A percentile compares a stretch with the other conserved stretches of the same genome.
Conservation (phyloP, 805 yeast genomes). For the Metschnikowia proteae region DNA sequence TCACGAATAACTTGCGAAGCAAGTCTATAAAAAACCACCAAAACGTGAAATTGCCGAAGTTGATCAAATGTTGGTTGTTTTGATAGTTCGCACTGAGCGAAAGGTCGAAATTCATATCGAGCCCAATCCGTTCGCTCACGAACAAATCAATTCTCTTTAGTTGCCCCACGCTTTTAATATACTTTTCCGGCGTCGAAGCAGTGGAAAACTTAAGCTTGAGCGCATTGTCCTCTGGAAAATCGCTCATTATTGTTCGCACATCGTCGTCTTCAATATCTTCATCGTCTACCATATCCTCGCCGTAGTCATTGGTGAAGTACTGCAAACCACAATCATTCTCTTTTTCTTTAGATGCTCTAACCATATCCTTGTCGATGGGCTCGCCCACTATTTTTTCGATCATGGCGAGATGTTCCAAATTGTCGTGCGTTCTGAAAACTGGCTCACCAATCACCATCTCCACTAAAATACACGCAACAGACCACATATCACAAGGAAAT, state of each 20-base stretch:
- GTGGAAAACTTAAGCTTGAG: constrained; percentile 38
- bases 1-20: constrained; percentile 35
- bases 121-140: constrained; percentile 39
- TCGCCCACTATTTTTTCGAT: constrained; percentile 76
- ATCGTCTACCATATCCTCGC: constrained; percentile 13
- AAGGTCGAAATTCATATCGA: constrained; percentile 37
- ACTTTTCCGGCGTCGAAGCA: constrained; percentile 36
- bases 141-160: constrained; percentile 42
- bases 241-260: background rate
- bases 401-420: constrained; percentile 90
- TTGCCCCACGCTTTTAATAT: constrained; percentile 36
- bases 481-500: constrained; percentile 95
- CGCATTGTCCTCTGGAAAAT: constrained; percentile 21
- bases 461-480: constrained; percentile 87
- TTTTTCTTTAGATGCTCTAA: constrained; percentile 29
- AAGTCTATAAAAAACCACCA: constrained; percentile 72
- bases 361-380: constrained; percentile 44
- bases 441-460: constrained; percentile 95
- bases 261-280: constrained; percentile 30
- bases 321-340: constrained; percentile 41
- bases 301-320: constrained; percentile 28
- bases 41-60: constrained; percentile 62
- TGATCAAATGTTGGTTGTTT: constrained; percentile 40
- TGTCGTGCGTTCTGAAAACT: constrained; percentile 90
- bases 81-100: constrained; percentile 38